Evolutionary conservation across 306 rosid species (phyloP).

Genomic region (Oxytropis ochrocephala): DNA sequence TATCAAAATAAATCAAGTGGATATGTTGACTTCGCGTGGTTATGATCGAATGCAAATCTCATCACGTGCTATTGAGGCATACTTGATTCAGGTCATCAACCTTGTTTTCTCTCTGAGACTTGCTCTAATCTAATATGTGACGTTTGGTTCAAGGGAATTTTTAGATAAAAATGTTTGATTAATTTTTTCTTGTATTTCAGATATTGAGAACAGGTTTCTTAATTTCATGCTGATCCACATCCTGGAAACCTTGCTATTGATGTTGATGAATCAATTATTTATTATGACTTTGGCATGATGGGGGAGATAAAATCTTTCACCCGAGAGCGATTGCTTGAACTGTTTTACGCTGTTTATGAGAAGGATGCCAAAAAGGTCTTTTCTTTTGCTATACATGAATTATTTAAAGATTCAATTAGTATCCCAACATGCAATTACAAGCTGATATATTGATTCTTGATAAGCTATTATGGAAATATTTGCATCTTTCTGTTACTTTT

Average conservation of each 20-base stretch:
- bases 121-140: not conserved
- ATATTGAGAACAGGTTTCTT: constrained; percentile 89
- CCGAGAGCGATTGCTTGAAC: constrained; percentile 79
- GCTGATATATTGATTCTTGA: not conserved
- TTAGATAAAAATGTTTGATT: not conserved
- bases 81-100: constrained; percentile 72
- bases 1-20: constrained; percentile 66
- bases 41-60: constrained; percentile 55
- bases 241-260: constrained; percentile 94
- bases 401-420: no score
- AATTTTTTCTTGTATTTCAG: constrained; percentile 35
- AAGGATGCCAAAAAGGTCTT: constrained; percentile 86
- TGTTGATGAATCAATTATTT: constrained; percentile 70
- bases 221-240: constrained; percentile 98
- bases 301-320: constrained; percentile 91
- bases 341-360: constrained; percentile 79
- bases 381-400: no score
- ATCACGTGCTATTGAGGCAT: constrained; percentile 81
- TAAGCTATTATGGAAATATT: not conserved
- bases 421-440: not conserved
- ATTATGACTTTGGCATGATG: constrained; percentile 98
- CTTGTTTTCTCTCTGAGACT: not conserved
- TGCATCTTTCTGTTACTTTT: not conserved
- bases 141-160: not conserved
- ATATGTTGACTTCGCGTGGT: constrained; percentile 54